These are phyloP conservation scores for Haplosporangium gracile DNA, from an alignment of 192 early-diverging fungal species.

Conservation along the genomic window DNA sequence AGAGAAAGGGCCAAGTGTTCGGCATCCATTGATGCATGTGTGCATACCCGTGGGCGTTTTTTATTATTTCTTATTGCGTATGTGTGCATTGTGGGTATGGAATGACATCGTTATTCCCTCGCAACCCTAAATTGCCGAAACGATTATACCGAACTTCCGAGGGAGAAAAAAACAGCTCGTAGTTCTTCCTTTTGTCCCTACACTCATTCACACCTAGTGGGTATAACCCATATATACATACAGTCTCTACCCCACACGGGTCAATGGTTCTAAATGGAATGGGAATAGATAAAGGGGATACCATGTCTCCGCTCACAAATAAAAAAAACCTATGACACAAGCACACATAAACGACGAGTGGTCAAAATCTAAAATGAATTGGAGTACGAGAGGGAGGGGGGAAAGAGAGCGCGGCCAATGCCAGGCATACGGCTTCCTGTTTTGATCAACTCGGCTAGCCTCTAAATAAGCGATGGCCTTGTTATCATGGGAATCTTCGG, in stretches of 20 bases:
- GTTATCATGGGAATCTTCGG: conserved; percentile 9
- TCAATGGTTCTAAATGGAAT: too few relatives aligned
- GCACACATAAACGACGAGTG: background rate
- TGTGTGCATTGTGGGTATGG: background rate
- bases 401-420: background rate
- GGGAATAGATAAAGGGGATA: background rate
- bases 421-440: conserved; percentile 5
- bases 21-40: conserved; percentile 1
- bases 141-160: background rate
- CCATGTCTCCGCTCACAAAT: background rate
- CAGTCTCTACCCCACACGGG: background rate
- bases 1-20: background rate
- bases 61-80: background rate
- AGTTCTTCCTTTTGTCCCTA: background rate
- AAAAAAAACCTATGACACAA: background rate
- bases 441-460: conserved; percentile 3
- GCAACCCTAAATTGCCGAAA: background rate
- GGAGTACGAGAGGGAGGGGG: background rate
- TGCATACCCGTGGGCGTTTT: conserved; percentile 3
- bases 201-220: background rate
- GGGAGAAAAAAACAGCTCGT: background rate
- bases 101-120: background rate
- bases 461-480: background rate
- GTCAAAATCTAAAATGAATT: background rate
- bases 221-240: background rate